Base-by-base conservation (phyloP, 352 stramenopile genomes). In the Globisporangium iwayamae region DNA sequence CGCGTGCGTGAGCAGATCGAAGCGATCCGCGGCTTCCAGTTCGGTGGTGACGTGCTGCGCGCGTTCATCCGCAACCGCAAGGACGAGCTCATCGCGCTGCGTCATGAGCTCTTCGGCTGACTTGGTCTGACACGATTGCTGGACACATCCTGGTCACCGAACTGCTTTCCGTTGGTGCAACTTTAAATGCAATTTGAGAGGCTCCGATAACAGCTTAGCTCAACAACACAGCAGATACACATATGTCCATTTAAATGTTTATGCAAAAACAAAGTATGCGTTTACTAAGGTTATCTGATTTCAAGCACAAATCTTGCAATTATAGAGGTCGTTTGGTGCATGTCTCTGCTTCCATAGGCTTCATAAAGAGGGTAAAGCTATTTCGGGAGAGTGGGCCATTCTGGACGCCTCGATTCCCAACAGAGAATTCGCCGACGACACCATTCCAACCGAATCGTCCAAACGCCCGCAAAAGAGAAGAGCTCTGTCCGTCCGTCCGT, bases 41-140 rank as follows among this genome's bases (percentile, higher is more conserved):
- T 91, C 25, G 83, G 83, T 18, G 79, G 83, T 25, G 63, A 85
- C 6, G 71, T 81, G 20, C 63, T 91, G 32, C 80, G 83, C 43
- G 64, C 47, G 6, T 78, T 88, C 53, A 91, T 91, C 57, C 81
- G 74, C 50, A 65, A 78, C 53, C 73, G 76, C 51, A 79, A 79
- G 39, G 72, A 91, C 48, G 80, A 87, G 66, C 72, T 91, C 30
- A 34, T 89, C n/a, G 59, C 48, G 11, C 56, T 89, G 47, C 75
- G 80, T 14, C 67, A 87, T 9, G 58, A 82, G 53, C 69, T 90
- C 52, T 91, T 90, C 43, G 73, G 75, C 0, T 76, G 28, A 47
- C 10, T 41, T 34, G 34, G n/a, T 34, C 34, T 9, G 20, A 43
- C 16, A 2, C 3, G 28, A 56, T 11, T 30, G 11, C 20, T 32